Evolutionary conservation across 176 grass and related monocot genomes (phyloP).

Genomic region (Avena insularis): DNA sequence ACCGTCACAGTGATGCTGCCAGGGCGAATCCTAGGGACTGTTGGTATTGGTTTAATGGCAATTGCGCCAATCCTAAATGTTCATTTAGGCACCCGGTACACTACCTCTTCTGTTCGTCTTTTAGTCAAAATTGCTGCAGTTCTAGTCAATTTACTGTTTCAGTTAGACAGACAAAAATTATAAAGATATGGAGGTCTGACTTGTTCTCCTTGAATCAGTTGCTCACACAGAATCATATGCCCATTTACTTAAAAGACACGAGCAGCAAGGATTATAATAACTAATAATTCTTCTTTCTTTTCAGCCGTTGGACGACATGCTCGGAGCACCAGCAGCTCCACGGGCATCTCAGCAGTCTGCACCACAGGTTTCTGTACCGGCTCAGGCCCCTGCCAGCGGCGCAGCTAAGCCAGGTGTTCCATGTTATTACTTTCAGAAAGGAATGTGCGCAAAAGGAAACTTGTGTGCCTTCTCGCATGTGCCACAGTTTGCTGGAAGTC

Average conservation of each 20-base stretch:
- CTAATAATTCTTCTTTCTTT: constrained; percentile 2
- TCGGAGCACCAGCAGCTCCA: constrained; percentile 41
- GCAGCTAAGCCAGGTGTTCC: constrained; percentile 50
- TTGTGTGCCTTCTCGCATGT: constrained; percentile 62
- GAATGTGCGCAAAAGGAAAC: constrained; percentile 65
- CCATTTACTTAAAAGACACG: not conserved
- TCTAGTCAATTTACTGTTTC: not conserved
- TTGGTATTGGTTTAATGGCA: constrained; percentile 75
- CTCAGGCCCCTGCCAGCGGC: constrained; percentile 42
- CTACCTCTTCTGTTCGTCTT: not conserved
- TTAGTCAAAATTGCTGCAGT: not conserved
- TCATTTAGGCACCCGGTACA: constrained; percentile 74
- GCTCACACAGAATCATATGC: not conserved
- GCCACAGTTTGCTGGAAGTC: constrained; percentile 43
- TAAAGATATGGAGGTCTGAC: not conserved
- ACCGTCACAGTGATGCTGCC: constrained; percentile 64
- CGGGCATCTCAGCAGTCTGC: constrained; percentile 40
- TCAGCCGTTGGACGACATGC: constrained; percentile 55
- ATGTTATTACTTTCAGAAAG: constrained; percentile 73
- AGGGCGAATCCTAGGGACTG: constrained; percentile 78
- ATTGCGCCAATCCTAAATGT: constrained; percentile 70
- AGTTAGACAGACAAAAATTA: not conserved
- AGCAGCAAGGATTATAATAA: not conserved
- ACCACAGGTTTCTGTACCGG: constrained; percentile 32
- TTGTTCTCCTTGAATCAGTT: not conserved